Conservation (phyloP, 2,329 filamentous ascomycete genomes). For the Aspergillus bombycis region DNA sequence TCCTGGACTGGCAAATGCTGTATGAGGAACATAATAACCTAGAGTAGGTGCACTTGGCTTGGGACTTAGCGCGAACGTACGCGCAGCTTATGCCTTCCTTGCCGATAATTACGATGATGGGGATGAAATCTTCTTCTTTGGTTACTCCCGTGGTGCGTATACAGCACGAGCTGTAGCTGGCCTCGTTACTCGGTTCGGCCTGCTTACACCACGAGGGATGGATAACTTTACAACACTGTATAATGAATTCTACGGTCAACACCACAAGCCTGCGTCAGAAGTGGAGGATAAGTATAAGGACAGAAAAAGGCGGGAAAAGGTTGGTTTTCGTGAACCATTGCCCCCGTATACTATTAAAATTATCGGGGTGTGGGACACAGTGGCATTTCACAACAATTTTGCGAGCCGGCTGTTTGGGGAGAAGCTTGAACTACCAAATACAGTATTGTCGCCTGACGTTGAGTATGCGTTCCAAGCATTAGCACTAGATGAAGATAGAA, state of each 20-base stretch:
- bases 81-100: conserved; percentile 5
- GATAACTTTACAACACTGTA: conserved; percentile 6
- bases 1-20: not conserved
- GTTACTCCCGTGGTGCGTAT: not conserved
- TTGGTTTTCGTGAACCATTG: conserved; percentile 7
- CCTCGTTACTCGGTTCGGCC: not conserved
- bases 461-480: conserved; percentile 7
- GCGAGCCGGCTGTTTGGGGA: not conserved
- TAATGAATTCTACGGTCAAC: conserved; percentile 4
- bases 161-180: conserved; percentile 8
- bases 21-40: not conserved
- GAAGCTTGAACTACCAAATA: conserved; percentile 7
- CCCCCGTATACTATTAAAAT: conserved; percentile 1
- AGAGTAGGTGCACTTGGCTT: conserved; percentile 3
- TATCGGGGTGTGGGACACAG: conserved; percentile 9
- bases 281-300: not conserved
- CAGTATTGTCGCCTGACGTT: conserved; percentile 1
- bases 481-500: conserved; percentile 6
- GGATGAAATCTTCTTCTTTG: conserved; percentile 5
- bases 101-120: conserved; percentile 8
- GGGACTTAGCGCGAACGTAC: conserved; percentile 4
- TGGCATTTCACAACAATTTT: conserved; percentile 6
- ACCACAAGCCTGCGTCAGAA: not conserved
- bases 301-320: not conserved
- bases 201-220: conserved; percentile 9